Evolutionary conservation across 768 basidiomycete species (phyloP).

Genomic region (Mycena belliarum): DNA sequence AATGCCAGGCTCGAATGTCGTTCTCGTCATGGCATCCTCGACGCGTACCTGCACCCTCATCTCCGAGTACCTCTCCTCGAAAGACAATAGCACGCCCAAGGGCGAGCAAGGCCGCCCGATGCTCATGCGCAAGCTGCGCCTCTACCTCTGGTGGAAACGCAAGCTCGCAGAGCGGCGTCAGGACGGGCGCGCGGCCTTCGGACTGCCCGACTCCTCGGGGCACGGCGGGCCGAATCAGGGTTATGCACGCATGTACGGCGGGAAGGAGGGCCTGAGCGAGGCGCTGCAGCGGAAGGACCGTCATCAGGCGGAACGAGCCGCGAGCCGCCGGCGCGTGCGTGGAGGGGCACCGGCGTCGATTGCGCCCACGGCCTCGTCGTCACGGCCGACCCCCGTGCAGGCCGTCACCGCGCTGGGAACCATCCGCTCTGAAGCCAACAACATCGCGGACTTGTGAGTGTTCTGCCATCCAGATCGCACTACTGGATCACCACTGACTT

Average conservation of each 20-base stretch:
- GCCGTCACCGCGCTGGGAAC: slow-evolving; percentile 30
- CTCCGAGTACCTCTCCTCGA: slow-evolving; percentile 74
- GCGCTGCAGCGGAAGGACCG: slow-evolving; percentile 79
- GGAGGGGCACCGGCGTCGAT: slow-evolving; percentile 71
- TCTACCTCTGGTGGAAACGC: slow-evolving; percentile 84
- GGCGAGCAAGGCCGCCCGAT: slow-evolving; percentile 70
- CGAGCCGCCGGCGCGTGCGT: slow-evolving; percentile 71
- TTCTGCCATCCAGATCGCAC: not conserved
- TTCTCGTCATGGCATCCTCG: slow-evolving; percentile 89
- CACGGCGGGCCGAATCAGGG: slow-evolving; percentile 23
- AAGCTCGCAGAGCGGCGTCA: slow-evolving; percentile 42
- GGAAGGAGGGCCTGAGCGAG: slow-evolving; percentile 55
- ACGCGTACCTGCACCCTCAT: slow-evolving; percentile 72
- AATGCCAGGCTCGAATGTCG: slow-evolving; percentile 63
- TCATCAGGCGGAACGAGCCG: slow-evolving; percentile 56
- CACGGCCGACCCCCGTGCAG: slow-evolving; percentile 10
- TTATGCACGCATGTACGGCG: slow-evolving; percentile 28
- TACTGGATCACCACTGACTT: not conserved
- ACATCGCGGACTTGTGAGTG: slow-evolving; percentile 62
- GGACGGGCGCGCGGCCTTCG: slow-evolving; percentile 32
- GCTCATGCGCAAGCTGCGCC: slow-evolving; percentile 75
- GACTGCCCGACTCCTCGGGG: slow-evolving; percentile 24
- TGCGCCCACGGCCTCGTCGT: slow-evolving; percentile 18
- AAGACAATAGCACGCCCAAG: slow-evolving; percentile 56
- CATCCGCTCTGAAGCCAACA: slow-evolving; percentile 48